Conservation (phyloP, 73 alveolate species). For the Paraurostyla sp. region DNA sequence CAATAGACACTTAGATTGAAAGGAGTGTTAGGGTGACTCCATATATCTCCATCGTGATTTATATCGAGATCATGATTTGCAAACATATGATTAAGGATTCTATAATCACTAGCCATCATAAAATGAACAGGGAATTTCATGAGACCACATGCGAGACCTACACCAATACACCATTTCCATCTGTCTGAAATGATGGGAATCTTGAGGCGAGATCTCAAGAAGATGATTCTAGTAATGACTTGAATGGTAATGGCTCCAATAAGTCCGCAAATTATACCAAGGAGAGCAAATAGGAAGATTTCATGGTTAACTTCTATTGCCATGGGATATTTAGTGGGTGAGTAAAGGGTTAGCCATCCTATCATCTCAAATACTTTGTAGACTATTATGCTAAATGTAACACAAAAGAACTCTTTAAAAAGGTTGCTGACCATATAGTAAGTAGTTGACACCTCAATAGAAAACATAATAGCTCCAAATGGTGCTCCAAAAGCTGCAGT, state of each 20-base stretch:
- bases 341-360: conserved; percentile 71
- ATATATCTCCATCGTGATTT: background rate
- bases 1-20: conserved; percentile 16
- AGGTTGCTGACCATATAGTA: conserved; percentile 90
- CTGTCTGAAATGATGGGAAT: conserved; percentile 71
- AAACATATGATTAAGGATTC: conserved; percentile 53
- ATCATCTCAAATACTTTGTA: conserved; percentile 77
- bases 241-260: conserved; percentile 82
- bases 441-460: conserved; percentile 91
- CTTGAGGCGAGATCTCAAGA: conserved; percentile 47
- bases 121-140: conserved; percentile 61
- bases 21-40: conserved; percentile 37
- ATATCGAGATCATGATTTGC: conserved; percentile 22
- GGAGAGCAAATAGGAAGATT: conserved; percentile 80
- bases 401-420: conserved; percentile 89
- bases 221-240: conserved; percentile 56
- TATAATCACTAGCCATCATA: conserved; percentile 46
- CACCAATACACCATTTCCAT: conserved; percentile 62
- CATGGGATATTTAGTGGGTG: conserved; percentile 73
- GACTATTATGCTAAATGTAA: conserved; percentile 85
- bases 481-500: conserved; percentile 95
- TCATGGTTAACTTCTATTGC: conserved; percentile 75
- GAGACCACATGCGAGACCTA: conserved; percentile 52
- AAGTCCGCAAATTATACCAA: conserved; percentile 85
- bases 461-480: conserved; percentile 92